Conservation (phyloP, 2,329 filamentous ascomycete species). For the Aureobasidium sp. region DNA sequence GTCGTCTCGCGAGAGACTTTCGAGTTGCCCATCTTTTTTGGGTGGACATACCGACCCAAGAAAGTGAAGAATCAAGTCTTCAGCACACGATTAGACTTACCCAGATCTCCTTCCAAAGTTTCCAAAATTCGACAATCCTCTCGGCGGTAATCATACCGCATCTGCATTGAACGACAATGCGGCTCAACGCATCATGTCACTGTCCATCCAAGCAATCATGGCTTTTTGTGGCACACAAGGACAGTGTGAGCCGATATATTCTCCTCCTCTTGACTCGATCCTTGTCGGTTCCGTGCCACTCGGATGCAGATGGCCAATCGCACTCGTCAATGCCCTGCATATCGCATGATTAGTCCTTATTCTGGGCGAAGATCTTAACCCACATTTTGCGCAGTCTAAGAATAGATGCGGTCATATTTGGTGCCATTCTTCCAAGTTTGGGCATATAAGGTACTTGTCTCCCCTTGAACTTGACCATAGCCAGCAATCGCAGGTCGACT, state of each 20-base stretch:
- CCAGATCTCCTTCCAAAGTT: slow-evolving; percentile 1
- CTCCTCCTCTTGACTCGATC: slow-evolving; percentile 1
- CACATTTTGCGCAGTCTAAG: slow-evolving; percentile 33
- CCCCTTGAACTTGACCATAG: slow-evolving; percentile 32
- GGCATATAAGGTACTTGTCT: slow-evolving; percentile 41
- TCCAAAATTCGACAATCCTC: slow-evolving; percentile 2
- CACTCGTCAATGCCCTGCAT: slow-evolving; percentile 12
- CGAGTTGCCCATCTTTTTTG: neutral
- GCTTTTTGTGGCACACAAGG: slow-evolving; percentile 12
- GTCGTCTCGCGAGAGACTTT: neutral
- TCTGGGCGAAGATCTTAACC: slow-evolving; percentile 17
- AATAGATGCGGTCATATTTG: slow-evolving; percentile 40
- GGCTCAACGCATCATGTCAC: slow-evolving; percentile 5
- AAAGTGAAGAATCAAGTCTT: neutral
- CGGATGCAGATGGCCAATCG: slow-evolving; percentile 20
- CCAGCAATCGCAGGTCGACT: slow-evolving; percentile 31
- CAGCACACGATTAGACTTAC: neutral
- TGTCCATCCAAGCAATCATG: neutral
- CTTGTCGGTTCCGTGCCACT: slow-evolving; percentile 12
- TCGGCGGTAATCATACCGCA: neutral
- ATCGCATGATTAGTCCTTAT: slow-evolving; percentile 21
- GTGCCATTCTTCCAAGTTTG: slow-evolving; percentile 35
- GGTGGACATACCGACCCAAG: neutral
- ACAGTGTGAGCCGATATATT: slow-evolving; percentile 15
- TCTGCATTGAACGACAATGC: slow-evolving; percentile 8